Conservation (phyloP, 805 yeast genomes). For the Saccharomycodes ludwigii region DNA sequence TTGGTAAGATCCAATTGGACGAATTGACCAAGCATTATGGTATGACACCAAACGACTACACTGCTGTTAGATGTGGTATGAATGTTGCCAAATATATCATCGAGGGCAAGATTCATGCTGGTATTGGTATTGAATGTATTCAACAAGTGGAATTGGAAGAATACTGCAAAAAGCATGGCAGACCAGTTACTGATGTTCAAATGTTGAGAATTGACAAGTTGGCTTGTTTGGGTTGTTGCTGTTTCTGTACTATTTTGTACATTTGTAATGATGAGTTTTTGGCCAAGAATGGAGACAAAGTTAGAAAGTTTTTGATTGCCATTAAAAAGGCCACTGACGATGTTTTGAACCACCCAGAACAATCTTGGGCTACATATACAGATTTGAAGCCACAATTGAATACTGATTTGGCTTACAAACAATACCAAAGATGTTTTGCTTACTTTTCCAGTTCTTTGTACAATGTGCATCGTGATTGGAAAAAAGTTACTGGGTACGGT, state of each 20-base stretch:
- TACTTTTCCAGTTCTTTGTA: conserved; percentile 39
- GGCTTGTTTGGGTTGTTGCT: conserved; percentile 47
- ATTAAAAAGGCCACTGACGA: conserved; percentile 39
- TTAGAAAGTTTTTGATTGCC: conserved; percentile 33
- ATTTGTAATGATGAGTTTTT: conserved; percentile 40
- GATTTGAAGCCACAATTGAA: conserved; percentile 37
- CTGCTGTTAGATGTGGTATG: conserved; percentile 50
- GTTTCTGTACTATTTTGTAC: conserved; percentile 45
- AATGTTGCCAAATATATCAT: conserved; percentile 44
- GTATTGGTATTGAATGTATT: conserved; percentile 47
- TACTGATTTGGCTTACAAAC: conserved; percentile 29
- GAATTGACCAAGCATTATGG: conserved; percentile 44
- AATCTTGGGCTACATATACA: conserved; percentile 34
- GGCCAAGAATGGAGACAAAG: conserved; percentile 33
- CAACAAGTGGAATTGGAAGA: conserved; percentile 48
- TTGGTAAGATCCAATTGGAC: conserved; percentile 46
- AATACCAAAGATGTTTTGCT: conserved; percentile 42
- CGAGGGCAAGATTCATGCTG: conserved; percentile 44
- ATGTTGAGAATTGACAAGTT: conserved; percentile 45
- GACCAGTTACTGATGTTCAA: conserved; percentile 34
- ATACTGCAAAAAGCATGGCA: conserved; percentile 30
- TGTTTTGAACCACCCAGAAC: conserved; percentile 30
- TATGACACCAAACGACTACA: conserved; percentile 42
- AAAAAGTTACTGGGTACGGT: conserved; percentile 42
- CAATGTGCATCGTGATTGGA: conserved; percentile 47